Evolutionary conservation across 148 eudicot genomes (phyloP).

Genomic region (Diospyros kaki): DNA sequence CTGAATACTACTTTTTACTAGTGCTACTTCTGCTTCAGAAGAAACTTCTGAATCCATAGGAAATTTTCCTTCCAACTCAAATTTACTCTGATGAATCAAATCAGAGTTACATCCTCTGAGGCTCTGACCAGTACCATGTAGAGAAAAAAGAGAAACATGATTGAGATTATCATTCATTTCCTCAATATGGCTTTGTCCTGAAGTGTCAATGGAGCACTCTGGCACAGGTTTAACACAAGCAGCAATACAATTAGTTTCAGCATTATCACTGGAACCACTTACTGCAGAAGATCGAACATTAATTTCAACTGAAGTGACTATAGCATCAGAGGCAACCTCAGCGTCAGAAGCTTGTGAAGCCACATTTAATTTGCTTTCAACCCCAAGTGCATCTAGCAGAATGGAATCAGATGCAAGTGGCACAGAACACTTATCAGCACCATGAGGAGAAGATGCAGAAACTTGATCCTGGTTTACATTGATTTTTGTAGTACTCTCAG

Average conservation of each 20-base stretch:
- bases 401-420: not conserved
- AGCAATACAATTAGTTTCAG: not conserved
- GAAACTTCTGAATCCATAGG: constrained; percentile 3
- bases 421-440: not conserved
- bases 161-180: no score
- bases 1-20: not conserved
- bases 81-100: no score
- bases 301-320: constrained; percentile 10
- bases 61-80: not conserved
- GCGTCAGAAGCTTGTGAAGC: not conserved
- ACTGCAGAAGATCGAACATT: constrained; percentile 3
- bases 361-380: constrained; percentile 4
- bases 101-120: no score
- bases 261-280: no score
- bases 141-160: no score
- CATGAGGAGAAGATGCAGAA: constrained; percentile 12
- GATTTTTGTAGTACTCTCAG: not conserved
- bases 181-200: not conserved
- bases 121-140: no score
- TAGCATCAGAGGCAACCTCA: constrained; percentile 2
- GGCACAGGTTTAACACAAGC: not conserved
- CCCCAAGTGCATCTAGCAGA: constrained; percentile 1
- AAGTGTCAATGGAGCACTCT: constrained; percentile 4
- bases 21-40: constrained; percentile 7
- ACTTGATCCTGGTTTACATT: not conserved